Evolutionary conservation across 495 filamentous ascomycete species (phyloP), one percentile per base, ranked within the genome.

Genomic region (Penicillium lividum): DNA sequence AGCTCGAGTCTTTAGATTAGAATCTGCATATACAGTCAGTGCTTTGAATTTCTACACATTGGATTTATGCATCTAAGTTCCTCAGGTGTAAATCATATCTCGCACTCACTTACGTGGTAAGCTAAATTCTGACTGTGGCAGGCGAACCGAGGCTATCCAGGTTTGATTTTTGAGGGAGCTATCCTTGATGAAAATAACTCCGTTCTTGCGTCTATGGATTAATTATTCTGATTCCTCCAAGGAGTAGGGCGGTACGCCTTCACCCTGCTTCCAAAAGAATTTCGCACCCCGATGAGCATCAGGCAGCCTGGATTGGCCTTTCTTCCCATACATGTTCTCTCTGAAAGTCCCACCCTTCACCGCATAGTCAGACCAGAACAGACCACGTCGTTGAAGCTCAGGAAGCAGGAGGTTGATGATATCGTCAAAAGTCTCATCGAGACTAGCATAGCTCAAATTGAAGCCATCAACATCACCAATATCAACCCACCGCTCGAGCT

Each of bases 391-490:
- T 54, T 69, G 74, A 61, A 83, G 42, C 70, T 81, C 71, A n/a
- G 79, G 73, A 18, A 77, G 30, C 54, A 77, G 59, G 34, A 77
- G 62, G 53, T 81, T 75, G 54, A 84, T 79, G n/a, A 87, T 74
- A 68, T 87, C 86, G 51, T 82, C 76, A 72, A 89, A 89, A 0
- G 84, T 83, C 45, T 80, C 79, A 1, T 86, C 86, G 46, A 83
- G 72, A 49, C 81, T 79, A 11, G 80, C 80, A 65, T 87, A 87
- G 15, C 76, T 79, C 60, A 86, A 58, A 51, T 86, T 87, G 57
- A 87, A 88, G 10, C 84, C 85, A 67, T 89, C 85, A 10, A 88
- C 71, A 68, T 84, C 84, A 0, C 77, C 83, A 50, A 86, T 79
- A 15, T 74, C 63, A 9, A 84, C 73, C 86, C 85, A 88, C 18